Percentiles rank a stretch among this genome's conserved stretches.
These are phyloP conservation scores for Parietaria judaica DNA, from an alignment of 306 rosid genomes.

Conservation along the genomic window DNA sequence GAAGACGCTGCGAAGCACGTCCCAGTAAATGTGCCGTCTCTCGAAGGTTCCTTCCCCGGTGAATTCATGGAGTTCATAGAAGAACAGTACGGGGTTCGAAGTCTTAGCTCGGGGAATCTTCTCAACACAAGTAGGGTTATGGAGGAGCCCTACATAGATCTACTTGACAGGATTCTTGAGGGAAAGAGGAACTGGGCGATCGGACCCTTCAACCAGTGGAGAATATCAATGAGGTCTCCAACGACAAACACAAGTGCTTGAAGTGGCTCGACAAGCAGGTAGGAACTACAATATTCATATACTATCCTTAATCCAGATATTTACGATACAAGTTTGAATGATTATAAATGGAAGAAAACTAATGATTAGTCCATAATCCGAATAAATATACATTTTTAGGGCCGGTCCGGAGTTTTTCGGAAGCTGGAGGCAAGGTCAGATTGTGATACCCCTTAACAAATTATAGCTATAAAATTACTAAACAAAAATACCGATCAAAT, in stretches of 20 bases:
- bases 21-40: constrained; percentile 32
- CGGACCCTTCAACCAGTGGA: constrained; percentile 53
- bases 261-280: constrained; percentile 40
- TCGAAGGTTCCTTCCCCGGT: constrained; percentile 38
- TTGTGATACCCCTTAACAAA: no score
- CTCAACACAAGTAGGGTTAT: constrained; percentile 42
- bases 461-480: no score
- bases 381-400: no score
- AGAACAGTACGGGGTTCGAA: constrained; percentile 28
- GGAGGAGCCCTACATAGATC: constrained; percentile 39
- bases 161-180: constrained; percentile 16
- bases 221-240: constrained; percentile 1
- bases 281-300: no score
- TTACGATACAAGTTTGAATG: no score
- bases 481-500: no score
- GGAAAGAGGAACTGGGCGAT: constrained; percentile 50
- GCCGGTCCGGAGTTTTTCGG: no score
- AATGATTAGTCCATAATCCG: no score
- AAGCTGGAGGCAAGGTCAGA: no score
- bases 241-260: constrained; percentile 22
- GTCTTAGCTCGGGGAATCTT: constrained; percentile 29
- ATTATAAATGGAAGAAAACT: no score
- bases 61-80: constrained; percentile 34
- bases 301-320: no score
- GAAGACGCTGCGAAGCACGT: not conserved